Percentiles rank a stretch among this genome's conserved stretches.
Evolutionary conservation across 106 monocot species (phyloP).

Genomic region (Dactylorhiza incarnata): DNA sequence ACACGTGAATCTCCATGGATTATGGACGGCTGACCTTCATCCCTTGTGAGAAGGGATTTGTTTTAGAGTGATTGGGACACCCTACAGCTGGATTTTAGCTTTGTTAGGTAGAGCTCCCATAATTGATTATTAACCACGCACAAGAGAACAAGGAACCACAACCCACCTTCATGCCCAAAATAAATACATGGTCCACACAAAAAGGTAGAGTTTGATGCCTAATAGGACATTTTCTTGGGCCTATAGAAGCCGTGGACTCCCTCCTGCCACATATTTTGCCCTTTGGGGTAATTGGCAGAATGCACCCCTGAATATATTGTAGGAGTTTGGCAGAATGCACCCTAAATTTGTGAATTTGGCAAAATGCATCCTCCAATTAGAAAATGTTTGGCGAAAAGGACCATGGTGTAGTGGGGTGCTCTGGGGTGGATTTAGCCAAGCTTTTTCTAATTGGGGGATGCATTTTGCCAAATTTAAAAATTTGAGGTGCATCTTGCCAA

Average conservation of each 20-base stretch:
- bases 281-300: too few relatives aligned
- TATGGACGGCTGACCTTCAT: not conserved
- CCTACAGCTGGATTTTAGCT: not conserved
- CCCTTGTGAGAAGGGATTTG: not conserved
- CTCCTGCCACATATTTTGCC: not conserved
- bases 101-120: not conserved
- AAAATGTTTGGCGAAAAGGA: too few relatives aligned
- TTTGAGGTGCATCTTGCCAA: too few relatives aligned
- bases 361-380: too few relatives aligned
- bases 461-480: too few relatives aligned
- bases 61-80: not conserved
- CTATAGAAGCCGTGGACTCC: not conserved
- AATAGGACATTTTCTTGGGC: not conserved
- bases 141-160: not conserved
- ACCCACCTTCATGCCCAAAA: not conserved
- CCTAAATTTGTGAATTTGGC: too few relatives aligned
- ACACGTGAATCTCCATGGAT: not conserved
- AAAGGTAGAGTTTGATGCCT: slow-evolving; percentile 1
- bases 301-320: too few relatives aligned
- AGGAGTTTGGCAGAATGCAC: too few relatives aligned
- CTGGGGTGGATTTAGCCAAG: too few relatives aligned
- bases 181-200: slow-evolving; percentile 4
- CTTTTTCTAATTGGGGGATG: too few relatives aligned
- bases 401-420: too few relatives aligned
- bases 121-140: not conserved